Base-by-base conservation (phyloP, 352 stramenopile species). In the Phytophthora podocarpi region DNA sequence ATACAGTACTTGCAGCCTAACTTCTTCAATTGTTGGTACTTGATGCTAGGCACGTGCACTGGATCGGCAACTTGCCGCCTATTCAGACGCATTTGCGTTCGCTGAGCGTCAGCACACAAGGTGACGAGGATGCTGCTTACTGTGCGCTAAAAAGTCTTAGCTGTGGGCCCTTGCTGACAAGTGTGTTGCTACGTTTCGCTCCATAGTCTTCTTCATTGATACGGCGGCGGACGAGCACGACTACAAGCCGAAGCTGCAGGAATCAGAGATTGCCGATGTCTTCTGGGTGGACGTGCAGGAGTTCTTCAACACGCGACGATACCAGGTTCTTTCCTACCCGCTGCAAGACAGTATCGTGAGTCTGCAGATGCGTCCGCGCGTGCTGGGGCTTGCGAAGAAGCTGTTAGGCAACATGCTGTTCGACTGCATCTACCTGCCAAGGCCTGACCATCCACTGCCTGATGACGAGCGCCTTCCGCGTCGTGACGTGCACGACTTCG, bases 271-370 rank as follows among this genome's bases (percentile, higher is more conserved):
- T 55, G 62, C 82, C 13, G 79, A 95, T 59, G 82, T 82, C 6
- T 87, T 93, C 39, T 95, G 86, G 86, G 81, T 95, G 53, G 80
- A 95, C 31, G 65, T 93, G 37, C 76, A 90, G 36, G 86, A 93
- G 49, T 67, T 95, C 3, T 87, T 82, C 52, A 82, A 89, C 51
- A 56, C 77, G 8, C 40, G 40, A 5, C 80, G 82, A 32, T 90
- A 87, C 65, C 69, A 83, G 26, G 46, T 67, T 23, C 78, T 93
- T 11, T 37, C 70, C 18, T 93, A 85, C 60, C 73, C 75, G 20
- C 59, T 87, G 9, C 71, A 91, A 43, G 73, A 90, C 39, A 84
- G 83, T 56, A 57, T 95, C 8, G 60, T 64, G 11, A 41, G 53
- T 62, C 65, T 88, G 18, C 52, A 46, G 4, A 68, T 50, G 43